Percentiles rank a stretch among this genome's conserved stretches.
Evolutionary conservation across 352 stramenopile species (phyloP).

Genomic region (Blastocystis sp.): DNA sequence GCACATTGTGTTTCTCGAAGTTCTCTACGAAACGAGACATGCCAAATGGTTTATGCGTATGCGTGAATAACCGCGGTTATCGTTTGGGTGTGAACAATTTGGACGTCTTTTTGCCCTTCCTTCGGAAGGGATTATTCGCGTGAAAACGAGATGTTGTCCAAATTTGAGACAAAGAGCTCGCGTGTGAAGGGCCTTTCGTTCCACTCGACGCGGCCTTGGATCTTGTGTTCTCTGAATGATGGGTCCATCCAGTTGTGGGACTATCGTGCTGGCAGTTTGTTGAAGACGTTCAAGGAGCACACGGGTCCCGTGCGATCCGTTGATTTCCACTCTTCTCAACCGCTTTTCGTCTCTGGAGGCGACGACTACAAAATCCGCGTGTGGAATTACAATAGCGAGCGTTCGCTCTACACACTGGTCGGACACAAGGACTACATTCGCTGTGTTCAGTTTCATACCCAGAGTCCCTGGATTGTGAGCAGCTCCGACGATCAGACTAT

Average conservation of each 20-base stretch:
- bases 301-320: conserved; percentile 93
- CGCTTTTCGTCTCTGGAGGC: conserved; percentile 90
- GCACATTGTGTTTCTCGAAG: conserved; percentile 30
- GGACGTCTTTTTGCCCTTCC: not conserved
- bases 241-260: conserved; percentile 89
- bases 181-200: conserved; percentile 97
- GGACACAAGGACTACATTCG: conserved; percentile 99
- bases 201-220: conserved; percentile 87
- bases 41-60: not conserved
- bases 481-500: conserved; percentile 96
- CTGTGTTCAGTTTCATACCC: conserved; percentile 91
- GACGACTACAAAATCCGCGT: conserved; percentile 99
- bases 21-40: conserved; percentile 53
- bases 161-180: conserved; percentile 99
- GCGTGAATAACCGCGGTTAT: not conserved
- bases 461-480: conserved; percentile 96
- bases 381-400: conserved; percentile 96
- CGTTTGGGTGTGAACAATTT: not conserved
- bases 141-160: conserved; percentile 79
- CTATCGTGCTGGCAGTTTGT: conserved; percentile 94
- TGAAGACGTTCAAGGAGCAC: conserved; percentile 98
- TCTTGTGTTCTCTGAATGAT: conserved; percentile 97
- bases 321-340: conserved; percentile 93
- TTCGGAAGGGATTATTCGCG: not conserved
- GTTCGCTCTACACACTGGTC: conserved; percentile 94